Evolutionary conservation across 1,284 basidiomycete genomes (phyloP).

Genomic region (Cryptococcus floricola): DNA sequence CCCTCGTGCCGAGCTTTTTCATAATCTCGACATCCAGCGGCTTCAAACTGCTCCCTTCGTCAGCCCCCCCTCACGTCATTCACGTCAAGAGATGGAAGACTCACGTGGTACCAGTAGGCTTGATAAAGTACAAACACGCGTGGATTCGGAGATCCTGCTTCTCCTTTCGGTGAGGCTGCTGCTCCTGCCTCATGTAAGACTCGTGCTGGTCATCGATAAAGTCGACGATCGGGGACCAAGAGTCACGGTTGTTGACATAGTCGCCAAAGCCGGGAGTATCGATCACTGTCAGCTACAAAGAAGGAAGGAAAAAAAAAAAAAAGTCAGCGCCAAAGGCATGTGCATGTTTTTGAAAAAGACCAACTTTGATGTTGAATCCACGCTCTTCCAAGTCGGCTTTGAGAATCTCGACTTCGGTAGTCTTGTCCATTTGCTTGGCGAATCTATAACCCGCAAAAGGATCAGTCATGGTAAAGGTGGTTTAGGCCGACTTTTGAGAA

Average conservation of each 20-base stretch:
- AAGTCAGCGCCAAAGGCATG: neutral
- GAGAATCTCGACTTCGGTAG: constrained; percentile 95
- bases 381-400: constrained; percentile 98
- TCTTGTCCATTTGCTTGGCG: constrained; percentile 96
- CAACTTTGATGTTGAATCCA: constrained; percentile 90
- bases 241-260: constrained; percentile 98
- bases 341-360: neutral
- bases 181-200: constrained; percentile 98
- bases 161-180: constrained; percentile 87
- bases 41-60: constrained; percentile 66
- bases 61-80: too few species aligned
- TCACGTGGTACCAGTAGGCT: constrained; percentile 92
- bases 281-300: constrained; percentile 74
- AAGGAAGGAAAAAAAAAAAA: neutral
- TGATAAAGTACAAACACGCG: constrained; percentile 96
- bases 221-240: constrained; percentile 96
- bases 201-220: constrained; percentile 99
- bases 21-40: constrained; percentile 99
- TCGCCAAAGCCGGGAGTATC: constrained; percentile 88
- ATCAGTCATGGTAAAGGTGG: too few species aligned
- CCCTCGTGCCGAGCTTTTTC: constrained; percentile 92
- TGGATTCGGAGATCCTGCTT: constrained; percentile 96
- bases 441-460: constrained; percentile 54
- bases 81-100: constrained; percentile 35
- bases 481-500: neutral